Conservation (phyloP, 2,329 filamentous ascomycete species). For the Clonostachys rosea region DNA sequence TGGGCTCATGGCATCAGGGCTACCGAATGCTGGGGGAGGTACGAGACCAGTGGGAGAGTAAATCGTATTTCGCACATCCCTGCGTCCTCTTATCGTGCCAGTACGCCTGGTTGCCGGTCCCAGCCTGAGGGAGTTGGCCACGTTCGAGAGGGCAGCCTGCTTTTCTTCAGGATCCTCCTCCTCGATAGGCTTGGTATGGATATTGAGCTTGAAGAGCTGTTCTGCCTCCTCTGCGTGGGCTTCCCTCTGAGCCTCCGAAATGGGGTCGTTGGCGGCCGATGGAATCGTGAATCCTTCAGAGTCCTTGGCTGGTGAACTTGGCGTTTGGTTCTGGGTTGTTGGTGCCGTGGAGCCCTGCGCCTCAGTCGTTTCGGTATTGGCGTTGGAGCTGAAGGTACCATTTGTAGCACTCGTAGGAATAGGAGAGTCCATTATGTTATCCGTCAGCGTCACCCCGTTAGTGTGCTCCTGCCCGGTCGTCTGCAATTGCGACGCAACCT, state of each 20-base stretch:
- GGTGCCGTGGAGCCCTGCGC: too few species aligned
- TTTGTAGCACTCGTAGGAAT: constrained; percentile 34
- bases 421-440: constrained; percentile 21
- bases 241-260: constrained; percentile 70
- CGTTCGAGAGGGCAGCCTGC: constrained; percentile 68
- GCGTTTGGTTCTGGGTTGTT: background rate
- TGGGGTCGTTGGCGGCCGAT: constrained; percentile 55
- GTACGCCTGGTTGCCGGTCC: constrained; percentile 63
- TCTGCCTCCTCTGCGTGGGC: constrained; percentile 52
- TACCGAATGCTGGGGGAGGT: constrained; percentile 8
- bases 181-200: constrained; percentile 71
- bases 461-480: constrained; percentile 31
- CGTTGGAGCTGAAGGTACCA: constrained; percentile 42
- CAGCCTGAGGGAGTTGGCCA: constrained; percentile 67
- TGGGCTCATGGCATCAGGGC: background rate
- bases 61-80: constrained; percentile 89
- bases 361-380: constrained; percentile 9
- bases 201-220: constrained; percentile 75
- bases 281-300: constrained; percentile 75
- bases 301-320: constrained; percentile 50
- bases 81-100: constrained; percentile 78
- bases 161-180: constrained; percentile 74
- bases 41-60: constrained; percentile 53
- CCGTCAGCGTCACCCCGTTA: constrained; percentile 34
- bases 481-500: constrained; percentile 12